Evolutionary conservation across 441 rosid genomes (phyloP), one percentile per base, ranked within the genome.

Genomic region (Eruca vesicaria): DNA sequence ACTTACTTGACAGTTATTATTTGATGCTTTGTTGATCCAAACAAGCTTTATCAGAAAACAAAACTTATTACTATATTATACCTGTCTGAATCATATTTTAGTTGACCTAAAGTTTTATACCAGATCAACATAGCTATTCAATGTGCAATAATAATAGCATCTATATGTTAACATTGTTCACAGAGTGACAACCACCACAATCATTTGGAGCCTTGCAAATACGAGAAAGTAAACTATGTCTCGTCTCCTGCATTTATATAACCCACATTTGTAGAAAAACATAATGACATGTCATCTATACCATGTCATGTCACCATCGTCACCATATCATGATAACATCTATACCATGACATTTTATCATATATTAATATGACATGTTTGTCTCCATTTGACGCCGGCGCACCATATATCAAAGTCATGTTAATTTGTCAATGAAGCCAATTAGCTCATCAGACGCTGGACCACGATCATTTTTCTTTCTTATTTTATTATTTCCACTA

Each of bases 391-490:
- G 71, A 41, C 7, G 75, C 71, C 72, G 80, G 68, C 80, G 68
- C 63, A 71, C 43, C 48, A 55, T 55, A 20, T 43, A 70, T 56
- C 32, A 64, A 70, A 70, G 75, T 63, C 71, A 63, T 45, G 66
- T 43, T 43, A 57, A 57, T 76, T 77, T 65, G 80, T 65, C 72
- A 71, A 71, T 77, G 48, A 65, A 71, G 72, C 71, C 71, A 77
- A 71, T 58, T 77, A 71, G 72, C 80, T 71, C 80, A 65, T 71
- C 63, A 65, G 65, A 71, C 65, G 80, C 68, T 71, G 80, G 76
- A 71, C 72, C 80, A 64, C 80, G 16, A 19, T 60, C 38, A 5
- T 66, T 77, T 71, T 57, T 12, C 28, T 69, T 21, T 18, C 3
- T 3, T 64, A 41, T 32, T 26, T 57, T 23, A 31, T 48, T 35